These are phyloP conservation scores for Pyropia haitanensis DNA, from an alignment of 23 red algal species.

Conservation along the genomic window DNA sequence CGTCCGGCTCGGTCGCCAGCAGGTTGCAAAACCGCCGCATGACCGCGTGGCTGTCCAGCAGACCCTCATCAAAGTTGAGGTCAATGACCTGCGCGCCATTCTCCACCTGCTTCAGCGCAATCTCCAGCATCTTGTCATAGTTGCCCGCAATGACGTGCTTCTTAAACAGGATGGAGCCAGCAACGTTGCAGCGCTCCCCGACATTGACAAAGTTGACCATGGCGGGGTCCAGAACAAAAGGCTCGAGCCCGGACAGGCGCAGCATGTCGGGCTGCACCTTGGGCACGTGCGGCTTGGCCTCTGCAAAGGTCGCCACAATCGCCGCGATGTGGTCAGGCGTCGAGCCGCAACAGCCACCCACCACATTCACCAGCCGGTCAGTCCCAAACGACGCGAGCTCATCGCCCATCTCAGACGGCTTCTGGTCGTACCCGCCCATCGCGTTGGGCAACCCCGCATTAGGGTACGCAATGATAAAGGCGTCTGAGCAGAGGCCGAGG, in stretches of 20 bases:
- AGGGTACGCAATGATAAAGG: slow-evolving; percentile 70
- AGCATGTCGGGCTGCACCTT: slow-evolving; percentile 33
- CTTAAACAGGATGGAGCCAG: slow-evolving; percentile 56
- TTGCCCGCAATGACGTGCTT: slow-evolving; percentile 71
- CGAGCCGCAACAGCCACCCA: slow-evolving; percentile 65
- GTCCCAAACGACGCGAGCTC: slow-evolving; percentile 28
- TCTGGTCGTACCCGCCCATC: slow-evolving; percentile 79
- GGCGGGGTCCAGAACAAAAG: slow-evolving; percentile 47
- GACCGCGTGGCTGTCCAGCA: slow-evolving; percentile 52
- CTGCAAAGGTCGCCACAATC: slow-evolving; percentile 25
- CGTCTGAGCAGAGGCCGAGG: slow-evolving; percentile 40
- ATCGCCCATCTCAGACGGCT: slow-evolving; percentile 40
- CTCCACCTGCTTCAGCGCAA: slow-evolving; percentile 75
- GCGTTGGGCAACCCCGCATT: slow-evolving; percentile 79
- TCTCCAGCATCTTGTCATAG: slow-evolving; percentile 75
- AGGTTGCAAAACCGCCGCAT: slow-evolving; percentile 76
- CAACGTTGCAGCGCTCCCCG: slow-evolving; percentile 73
- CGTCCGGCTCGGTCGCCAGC: slow-evolving; percentile 67
- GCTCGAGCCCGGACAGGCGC: slow-evolving; percentile 47
- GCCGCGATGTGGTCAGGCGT: slow-evolving; percentile 55
- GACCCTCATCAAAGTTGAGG: slow-evolving; percentile 80
- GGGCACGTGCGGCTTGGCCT: slow-evolving; percentile 20
- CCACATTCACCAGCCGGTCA: slow-evolving; percentile 53
- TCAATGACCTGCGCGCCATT: slow-evolving; percentile 73
- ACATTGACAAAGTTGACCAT: slow-evolving; percentile 79